Evolutionary conservation across 2,329 filamentous ascomycete species (phyloP), one percentile per base, ranked within the genome.

Genomic region (Diplodia seriata): DNA sequence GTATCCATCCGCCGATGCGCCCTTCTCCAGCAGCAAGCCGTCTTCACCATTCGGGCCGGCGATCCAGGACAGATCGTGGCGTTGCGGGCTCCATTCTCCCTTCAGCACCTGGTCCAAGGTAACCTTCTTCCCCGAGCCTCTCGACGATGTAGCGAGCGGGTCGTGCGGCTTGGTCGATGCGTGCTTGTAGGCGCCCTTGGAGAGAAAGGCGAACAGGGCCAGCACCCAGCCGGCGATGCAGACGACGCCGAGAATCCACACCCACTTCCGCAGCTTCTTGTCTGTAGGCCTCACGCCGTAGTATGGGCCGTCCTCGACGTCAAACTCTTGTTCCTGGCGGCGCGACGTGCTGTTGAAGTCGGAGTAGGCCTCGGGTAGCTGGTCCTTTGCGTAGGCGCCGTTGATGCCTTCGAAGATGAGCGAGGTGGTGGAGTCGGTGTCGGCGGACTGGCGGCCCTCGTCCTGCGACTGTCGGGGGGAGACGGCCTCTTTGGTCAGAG

Each of bases 351-450:
- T 74, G 70, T 83, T 74, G 77, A 83, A 74, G 66, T 80, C 77
- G 36, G 70, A 72, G 72, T 80, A 80, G 68, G 78, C 78, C 72
- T 80, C 75, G n/a, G 72, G 71, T 29, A 73, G 71, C 20, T 69
- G 73, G 51, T 73, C 59, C 71, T 72, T 76, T 70, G 69, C 70
- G 70, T 70, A 84, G 77, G 74, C 78, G 75, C 91, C 89, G 73
- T 87, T 85, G 71, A 94, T 85, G 70, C 90, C 88, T 72, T 95
- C 91, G 76, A 95, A 91, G 66, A 95, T 87, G 15, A 95, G 84
- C 73, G 92, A 94, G 4, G 90, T 93, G 12, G 92, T 94, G 40
- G 92, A 95, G n/a, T 89, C 89, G 50, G 90, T 90, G n/a, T 90
- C 92, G 55, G 87, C 78, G 3, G 91, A 92, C 70, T 85, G 85